phyloP scores from a whole-genome alignment of 371 early-diverging fungal genomes.

The Mucor irregularis region DNA sequence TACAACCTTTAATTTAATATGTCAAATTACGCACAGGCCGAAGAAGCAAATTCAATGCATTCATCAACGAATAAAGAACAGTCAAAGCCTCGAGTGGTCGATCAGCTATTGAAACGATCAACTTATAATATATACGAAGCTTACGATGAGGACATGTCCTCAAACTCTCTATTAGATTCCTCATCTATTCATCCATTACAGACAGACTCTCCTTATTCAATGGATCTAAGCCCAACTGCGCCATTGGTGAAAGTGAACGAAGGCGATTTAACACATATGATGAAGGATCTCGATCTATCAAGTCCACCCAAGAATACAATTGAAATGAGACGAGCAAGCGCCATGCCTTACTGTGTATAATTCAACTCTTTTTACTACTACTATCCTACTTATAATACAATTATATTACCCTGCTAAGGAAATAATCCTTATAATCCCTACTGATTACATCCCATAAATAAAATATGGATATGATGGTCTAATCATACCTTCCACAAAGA shows the following conservation, averaged over 20 bases:
- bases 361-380: too few relatives aligned
- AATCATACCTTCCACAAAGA: too few relatives aligned
- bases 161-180: neutral
- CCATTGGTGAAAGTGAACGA: too few relatives aligned
- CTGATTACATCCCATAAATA: too few relatives aligned
- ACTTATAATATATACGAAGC: slow-evolving; percentile 9
- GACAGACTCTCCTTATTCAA: neutral
- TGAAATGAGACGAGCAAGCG: neutral
- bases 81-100: too few relatives aligned
- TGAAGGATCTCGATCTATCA: neutral
- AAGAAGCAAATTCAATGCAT: neutral
- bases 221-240: neutral
- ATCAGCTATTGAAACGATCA: slow-evolving; percentile 4
- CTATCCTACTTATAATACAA: too few relatives aligned
- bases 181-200: slow-evolving; percentile 6
- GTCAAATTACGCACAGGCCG: neutral
- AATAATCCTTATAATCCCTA: too few relatives aligned
- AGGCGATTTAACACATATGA: neutral
- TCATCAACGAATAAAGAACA: neutral
- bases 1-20: too few relatives aligned
- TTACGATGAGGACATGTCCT: neutral
- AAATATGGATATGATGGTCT: too few relatives aligned
- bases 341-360: neutral
- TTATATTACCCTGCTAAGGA: too few relatives aligned
- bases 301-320: too few relatives aligned